Base-by-base conservation (phyloP, 1,284 basidiomycete genomes). In the Exobasidium cylindrosporum region DNA sequence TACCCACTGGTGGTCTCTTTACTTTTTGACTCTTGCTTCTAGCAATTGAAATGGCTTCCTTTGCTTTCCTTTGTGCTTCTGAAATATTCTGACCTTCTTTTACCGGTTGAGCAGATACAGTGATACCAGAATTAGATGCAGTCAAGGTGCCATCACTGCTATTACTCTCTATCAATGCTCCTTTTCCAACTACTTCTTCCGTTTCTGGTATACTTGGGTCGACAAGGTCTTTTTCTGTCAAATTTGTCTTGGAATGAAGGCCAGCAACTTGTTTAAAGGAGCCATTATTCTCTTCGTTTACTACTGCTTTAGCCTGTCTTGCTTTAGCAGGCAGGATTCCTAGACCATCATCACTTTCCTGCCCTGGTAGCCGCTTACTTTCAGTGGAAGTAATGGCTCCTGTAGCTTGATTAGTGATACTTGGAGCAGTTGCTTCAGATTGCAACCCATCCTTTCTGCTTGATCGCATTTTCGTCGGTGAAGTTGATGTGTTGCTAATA, bases 1-100 rank as follows among this genome's bases (percentile, higher is more conserved):
- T 67, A 44, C 74, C 74, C 6, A 70, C 69, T 13, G 74, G 74
- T 21, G 73, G 73, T 31, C 70, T 64, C 47, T 68, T 62, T 21
- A 74, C 35, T 4, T 35, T 61, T 55, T 70, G 70, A 59, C 32
- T 29, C 31, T 72, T 73, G 23, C 64, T 69, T 17, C 72, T 59
- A 47, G 63, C 72, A 50, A 66, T 57, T 6, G 64, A 56, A 11
- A 72, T 64, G 7, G 72, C 69, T 46, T 73, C 62, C 13, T 67
- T 49, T 17, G 58, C 57, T 47, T 43, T 23, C 35, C 52, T 47
- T n/a, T 45, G 40, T 23, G 57, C 30, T 7, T 24, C 56, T 10
- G 5, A 17, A 35, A 17, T 28, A n/a, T 14, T 4, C 21, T 23
- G 14, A 3, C 13, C 30, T 4, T 55, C 24, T 44, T 44, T 26